phyloP scores from a whole-genome alignment of 305 asterid species.

The Fraxinus greggii region DNA sequence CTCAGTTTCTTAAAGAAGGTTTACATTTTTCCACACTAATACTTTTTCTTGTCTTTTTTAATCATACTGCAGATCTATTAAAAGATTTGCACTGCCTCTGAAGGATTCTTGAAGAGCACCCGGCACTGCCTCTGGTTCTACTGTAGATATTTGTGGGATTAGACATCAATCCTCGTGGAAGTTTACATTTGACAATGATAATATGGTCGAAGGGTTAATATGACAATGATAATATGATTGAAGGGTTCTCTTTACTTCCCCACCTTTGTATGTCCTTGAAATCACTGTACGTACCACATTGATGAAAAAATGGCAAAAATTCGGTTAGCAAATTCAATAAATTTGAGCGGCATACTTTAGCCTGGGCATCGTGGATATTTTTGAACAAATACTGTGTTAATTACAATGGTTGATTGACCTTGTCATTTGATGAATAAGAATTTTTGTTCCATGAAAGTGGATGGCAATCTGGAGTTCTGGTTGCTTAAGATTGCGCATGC shows the following conservation, averaged over 20 bases:
- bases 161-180: background rate
- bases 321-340: background rate
- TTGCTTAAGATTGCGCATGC: background rate
- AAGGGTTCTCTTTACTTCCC: background rate
- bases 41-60: background rate
- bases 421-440: background rate
- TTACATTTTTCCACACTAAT: background rate
- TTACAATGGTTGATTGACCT: background rate
- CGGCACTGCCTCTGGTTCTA: conserved; percentile 24
- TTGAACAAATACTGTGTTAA: background rate
- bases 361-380: background rate
- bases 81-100: background rate
- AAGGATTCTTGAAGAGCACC: conserved; percentile 18
- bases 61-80: conserved; percentile 18
- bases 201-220: background rate
- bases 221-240: background rate
- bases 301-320: background rate
- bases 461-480: background rate
- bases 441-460: background rate
- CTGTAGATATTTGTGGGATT: conserved; percentile 29
- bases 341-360: background rate
- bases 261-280: background rate
- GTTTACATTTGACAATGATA: background rate
- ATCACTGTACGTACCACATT: background rate
- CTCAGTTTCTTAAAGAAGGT: background rate